These are phyloP conservation scores for Capsicum pubescens DNA, from an alignment of 257 asterid species.

Conservation along the genomic window DNA sequence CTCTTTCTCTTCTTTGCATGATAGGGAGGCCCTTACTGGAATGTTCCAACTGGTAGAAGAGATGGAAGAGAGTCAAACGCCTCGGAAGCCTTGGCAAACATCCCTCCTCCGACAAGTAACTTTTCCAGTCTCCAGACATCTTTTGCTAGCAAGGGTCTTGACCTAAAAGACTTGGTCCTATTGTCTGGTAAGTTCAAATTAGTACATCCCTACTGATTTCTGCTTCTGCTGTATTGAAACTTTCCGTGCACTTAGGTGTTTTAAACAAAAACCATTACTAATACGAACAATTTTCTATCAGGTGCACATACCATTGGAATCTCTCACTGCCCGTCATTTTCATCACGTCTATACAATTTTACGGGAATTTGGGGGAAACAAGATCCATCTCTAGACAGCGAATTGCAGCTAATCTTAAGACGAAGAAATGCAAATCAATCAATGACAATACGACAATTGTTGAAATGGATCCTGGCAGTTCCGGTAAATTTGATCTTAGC, in stretches of 20 bases:
- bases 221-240: background rate
- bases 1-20: background rate
- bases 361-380: background rate
- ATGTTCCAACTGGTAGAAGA: slow-evolving; percentile 29
- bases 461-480: background rate
- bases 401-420: background rate
- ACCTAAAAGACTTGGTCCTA: background rate
- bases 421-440: background rate
- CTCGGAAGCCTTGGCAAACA: slow-evolving; percentile 43
- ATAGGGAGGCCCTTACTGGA: slow-evolving; percentile 42
- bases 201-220: background rate
- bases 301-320: slow-evolving; percentile 23
- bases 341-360: slow-evolving; percentile 9
- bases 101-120: slow-evolving; percentile 42
- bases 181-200: slow-evolving; percentile 37
- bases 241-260: background rate
- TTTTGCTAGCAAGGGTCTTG: slow-evolving; percentile 10
- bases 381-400: background rate
- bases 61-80: slow-evolving; percentile 42
- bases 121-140: background rate
- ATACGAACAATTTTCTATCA: background rate
- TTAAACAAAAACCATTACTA: background rate
- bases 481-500: slow-evolving; percentile 17
- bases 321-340: background rate
- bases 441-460: slow-evolving; percentile 22